Base-by-base conservation (phyloP, 768 basidiomycete genomes). In the Vishniacozyma victoriae region DNA sequence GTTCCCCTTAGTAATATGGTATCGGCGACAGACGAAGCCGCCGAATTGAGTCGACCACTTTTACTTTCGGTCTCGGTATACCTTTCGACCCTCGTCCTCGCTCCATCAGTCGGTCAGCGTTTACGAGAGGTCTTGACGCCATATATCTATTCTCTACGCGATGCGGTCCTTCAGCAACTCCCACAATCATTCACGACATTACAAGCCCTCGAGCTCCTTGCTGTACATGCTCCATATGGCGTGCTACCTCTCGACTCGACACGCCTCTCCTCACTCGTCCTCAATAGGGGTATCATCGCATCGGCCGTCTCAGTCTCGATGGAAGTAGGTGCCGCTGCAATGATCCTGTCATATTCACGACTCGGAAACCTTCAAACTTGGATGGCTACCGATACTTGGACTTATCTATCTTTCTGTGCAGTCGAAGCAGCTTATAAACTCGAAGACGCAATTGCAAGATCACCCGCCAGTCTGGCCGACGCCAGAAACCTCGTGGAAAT, bases 141-240 rank as follows among this genome's bases (percentile, higher is more conserved):
- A 5, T 54, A 44, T 25, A 59, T 59, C 43, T 36, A 33, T 13
- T 15, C 29, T 22, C 39, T 56, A 5, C 53, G 64, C 6, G 52
- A 59, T 23, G 25, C 25, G 4, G 31, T 55, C 16, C 36, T 67
- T 1, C 46, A 60, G 6, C 45, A 58, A 11, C 40, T 54, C 5
- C 48, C 55, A 6, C 33, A 33, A 2, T 41, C 18, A 7, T 62
- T 62, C 35, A 35, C 22, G 9, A 39, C 54, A 0, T 9, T 60
- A 6, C 56, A 62, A 37, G 55, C 58, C 12, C 43, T 67, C 26
- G 59, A 67, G n/a, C 13, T 67, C 0, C 43, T 62, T 0, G 39
- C 54, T 20, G 19, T 59, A 1, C 64, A 67, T 37, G 51, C 54
- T 1, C 64, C 64, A 1, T 38, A 62, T 27, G 64, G 64, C 2